These are phyloP conservation scores for Chaetomium cochliodes DNA, from an alignment of 495 filamentous ascomycete genomes.

Conservation along the genomic window DNA sequence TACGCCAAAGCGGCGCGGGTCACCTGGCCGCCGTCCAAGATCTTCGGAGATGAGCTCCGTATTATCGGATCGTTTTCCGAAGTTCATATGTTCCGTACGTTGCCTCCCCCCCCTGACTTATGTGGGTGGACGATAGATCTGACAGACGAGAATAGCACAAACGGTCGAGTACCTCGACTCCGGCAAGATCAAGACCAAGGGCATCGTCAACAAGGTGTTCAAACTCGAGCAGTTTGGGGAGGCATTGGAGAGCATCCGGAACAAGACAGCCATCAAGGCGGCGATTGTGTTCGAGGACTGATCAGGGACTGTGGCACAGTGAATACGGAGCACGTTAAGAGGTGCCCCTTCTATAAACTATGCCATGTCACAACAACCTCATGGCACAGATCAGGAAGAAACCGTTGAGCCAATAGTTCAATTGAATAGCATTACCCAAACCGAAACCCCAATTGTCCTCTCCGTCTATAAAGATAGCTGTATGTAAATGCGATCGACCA, in stretches of 20 bases:
- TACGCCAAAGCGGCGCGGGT: slow-evolving; percentile 61
- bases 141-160: slow-evolving; percentile 40
- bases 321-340: too few relatives aligned
- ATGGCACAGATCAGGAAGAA: neutral
- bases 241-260: slow-evolving; percentile 55
- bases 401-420: neutral
- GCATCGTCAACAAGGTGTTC: slow-evolving; percentile 56
- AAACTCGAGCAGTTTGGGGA: slow-evolving; percentile 54
- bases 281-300: slow-evolving; percentile 62
- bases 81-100: slow-evolving; percentile 64
- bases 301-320: neutral
- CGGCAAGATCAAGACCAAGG: slow-evolving; percentile 60
- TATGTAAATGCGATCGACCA: slow-evolving; percentile 18
- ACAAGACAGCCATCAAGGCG: slow-evolving; percentile 71
- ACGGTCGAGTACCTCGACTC: slow-evolving; percentile 68
- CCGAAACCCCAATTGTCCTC: slow-evolving; percentile 7
- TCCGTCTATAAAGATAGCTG: slow-evolving; percentile 18
- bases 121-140: neutral
- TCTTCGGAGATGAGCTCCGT: slow-evolving; percentile 61
- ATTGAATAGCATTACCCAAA: slow-evolving; percentile 12
- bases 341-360: neutral
- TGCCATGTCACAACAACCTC: neutral
- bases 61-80: slow-evolving; percentile 69
- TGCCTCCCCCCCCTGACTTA: neutral
- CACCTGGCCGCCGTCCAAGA: slow-evolving; percentile 65